These are phyloP conservation scores for Lanmaoa rubissima DNA, from an alignment of 768 basidiomycete genomes.

Conservation along the genomic window DNA sequence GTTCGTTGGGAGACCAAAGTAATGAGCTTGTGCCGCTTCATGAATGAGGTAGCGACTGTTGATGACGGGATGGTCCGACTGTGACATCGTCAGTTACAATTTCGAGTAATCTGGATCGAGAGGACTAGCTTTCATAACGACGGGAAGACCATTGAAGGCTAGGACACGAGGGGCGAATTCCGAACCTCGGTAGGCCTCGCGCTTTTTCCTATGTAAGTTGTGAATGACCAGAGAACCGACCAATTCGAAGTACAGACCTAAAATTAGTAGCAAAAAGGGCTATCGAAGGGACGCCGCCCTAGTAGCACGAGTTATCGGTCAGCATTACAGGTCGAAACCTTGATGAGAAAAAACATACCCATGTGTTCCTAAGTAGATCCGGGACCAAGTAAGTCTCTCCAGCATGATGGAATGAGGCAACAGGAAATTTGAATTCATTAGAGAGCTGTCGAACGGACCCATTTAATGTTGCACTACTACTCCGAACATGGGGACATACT, in stretches of 20 bases:
- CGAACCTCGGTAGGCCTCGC: slow-evolving; percentile 77
- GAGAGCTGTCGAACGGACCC: slow-evolving; percentile 46
- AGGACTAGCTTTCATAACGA: slow-evolving; percentile 67
- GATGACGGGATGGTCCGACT: slow-evolving; percentile 59
- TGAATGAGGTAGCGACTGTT: slow-evolving; percentile 68
- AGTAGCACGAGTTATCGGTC: not conserved
- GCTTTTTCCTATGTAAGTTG: slow-evolving; percentile 53
- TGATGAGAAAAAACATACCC: slow-evolving; percentile 36
- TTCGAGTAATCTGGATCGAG: not conserved
- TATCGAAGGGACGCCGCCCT: slow-evolving; percentile 68
- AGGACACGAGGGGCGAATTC: slow-evolving; percentile 80
- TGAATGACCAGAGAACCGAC: not conserved
- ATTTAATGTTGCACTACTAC: not conserved
- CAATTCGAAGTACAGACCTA: slow-evolving; percentile 22
- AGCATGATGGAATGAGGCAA: slow-evolving; percentile 78
- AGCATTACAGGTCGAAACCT: not conserved
- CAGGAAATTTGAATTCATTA: slow-evolving; percentile 81
- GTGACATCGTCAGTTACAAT: not conserved
- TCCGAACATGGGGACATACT: slow-evolving; percentile 39
- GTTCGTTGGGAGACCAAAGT: slow-evolving; percentile 58
- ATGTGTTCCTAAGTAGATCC: slow-evolving; percentile 67
- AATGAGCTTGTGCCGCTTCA: slow-evolving; percentile 70
- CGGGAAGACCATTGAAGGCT: slow-evolving; percentile 60
- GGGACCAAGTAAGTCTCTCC: slow-evolving; percentile 84
- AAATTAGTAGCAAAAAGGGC: slow-evolving; percentile 71